Base-by-base conservation (phyloP, 257 asterid species). In the Misopates orontium region DNA sequence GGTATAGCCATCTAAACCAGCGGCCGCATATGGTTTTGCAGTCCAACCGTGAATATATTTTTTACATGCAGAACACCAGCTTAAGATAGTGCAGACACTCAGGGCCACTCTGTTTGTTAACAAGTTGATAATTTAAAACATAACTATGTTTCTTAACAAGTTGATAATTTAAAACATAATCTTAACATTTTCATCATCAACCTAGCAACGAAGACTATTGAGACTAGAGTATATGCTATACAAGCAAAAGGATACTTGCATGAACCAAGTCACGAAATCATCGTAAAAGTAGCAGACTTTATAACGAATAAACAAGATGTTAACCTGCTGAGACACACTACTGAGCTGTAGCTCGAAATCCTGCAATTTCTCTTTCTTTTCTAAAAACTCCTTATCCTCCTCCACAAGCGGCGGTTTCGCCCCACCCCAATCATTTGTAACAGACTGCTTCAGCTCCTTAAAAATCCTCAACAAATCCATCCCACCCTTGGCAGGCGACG, bases 321-420 rank as follows among this genome's bases (percentile, higher is more conserved):
- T 48, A 67, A 94, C 99, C 99, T 94, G 95, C 84, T 76, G 96
- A 75, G 99, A 94, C 48, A 90, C 97, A 73, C 70, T 85, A 69
- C 88, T 83, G 70, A 94, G 88, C 72, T 88, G 95, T 84, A 77
- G 89, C 80, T 94, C 99, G 16, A 90, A 70, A 56, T 80, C 91
- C 82, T 79, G 88, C 81, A 94, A 78, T 62, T 76, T 83, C 12
- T 78, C 93, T 55, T 88, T 94, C 83, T 66, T 83, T 47, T 82
- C 95, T 72, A 90, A 49, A 59, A 94, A 90, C 73, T 84, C 95
- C 79, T 83, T 87, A 72, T 90, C 97, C 75, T 87, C 97, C 80
- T 90, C 99, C 20, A 82, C 85, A 13, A 86, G 52, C 0, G 82
- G 78, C 0, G 96, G 96, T 80, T 85, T 94, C 3, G 73, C 74